Evolutionary conservation across 2,329 filamentous ascomycete species (phyloP).

Genomic region (Cryoendolithus antarcticus): DNA sequence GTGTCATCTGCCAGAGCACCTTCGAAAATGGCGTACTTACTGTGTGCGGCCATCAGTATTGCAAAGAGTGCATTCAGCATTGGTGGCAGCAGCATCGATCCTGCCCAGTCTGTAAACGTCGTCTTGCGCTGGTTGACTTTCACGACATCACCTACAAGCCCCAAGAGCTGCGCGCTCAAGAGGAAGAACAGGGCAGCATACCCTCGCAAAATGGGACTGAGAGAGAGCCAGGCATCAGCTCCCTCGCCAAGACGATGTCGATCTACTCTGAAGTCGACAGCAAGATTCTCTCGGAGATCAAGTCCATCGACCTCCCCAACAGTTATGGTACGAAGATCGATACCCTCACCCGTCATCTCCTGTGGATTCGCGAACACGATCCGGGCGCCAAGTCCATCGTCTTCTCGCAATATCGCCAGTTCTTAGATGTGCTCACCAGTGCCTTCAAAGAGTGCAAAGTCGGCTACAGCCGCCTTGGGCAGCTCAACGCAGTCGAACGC

Average conservation of each 20-base stretch:
- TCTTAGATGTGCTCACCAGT: constrained; percentile 57
- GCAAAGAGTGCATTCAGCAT: constrained; percentile 68
- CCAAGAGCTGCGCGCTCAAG: constrained; percentile 55
- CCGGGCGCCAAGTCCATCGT: constrained; percentile 82
- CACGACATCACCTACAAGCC: constrained; percentile 78
- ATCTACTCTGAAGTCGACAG: constrained; percentile 72
- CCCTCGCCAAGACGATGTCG: constrained; percentile 7
- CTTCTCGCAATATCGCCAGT: constrained; percentile 85
- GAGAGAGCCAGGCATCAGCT: neutral
- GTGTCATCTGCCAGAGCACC: constrained; percentile 69
- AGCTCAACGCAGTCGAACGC: constrained; percentile 52
- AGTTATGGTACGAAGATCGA: constrained; percentile 89
- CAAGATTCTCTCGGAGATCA: constrained; percentile 64
- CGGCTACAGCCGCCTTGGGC: constrained; percentile 57
- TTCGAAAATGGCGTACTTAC: constrained; percentile 76
- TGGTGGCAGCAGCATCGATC: constrained; percentile 67
- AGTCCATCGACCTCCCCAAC: constrained; percentile 55
- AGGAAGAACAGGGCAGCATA: constrained; percentile 28
- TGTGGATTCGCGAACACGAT: constrained; percentile 75
- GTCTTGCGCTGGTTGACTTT: constrained; percentile 53
- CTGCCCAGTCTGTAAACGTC: constrained; percentile 75
- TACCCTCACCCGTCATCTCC: constrained; percentile 56
- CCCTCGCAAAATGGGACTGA: constrained; percentile 4
- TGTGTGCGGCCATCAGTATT: constrained; percentile 83
- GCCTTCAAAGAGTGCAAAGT: constrained; percentile 65